A percentile compares a stretch with the other conserved stretches of the same genome.
Evolutionary conservation across 352 stramenopile species (phyloP).

Genomic region (Globisporangium rhizosaccharum): DNA sequence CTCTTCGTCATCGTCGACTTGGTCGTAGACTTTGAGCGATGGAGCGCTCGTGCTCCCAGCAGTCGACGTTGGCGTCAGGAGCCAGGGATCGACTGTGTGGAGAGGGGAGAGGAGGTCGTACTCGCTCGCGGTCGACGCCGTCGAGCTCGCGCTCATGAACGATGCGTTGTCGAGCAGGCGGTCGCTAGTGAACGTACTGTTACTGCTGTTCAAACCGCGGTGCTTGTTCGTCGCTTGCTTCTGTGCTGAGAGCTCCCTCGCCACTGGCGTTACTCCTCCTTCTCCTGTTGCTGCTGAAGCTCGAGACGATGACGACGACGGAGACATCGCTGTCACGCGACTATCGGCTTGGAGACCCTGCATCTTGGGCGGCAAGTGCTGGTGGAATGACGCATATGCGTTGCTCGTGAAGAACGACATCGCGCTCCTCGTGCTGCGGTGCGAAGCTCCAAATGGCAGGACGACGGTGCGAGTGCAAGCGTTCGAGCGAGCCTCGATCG

Average conservation of each 20-base stretch:
- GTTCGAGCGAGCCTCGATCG: too few species aligned
- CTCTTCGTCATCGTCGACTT: constrained; percentile 29
- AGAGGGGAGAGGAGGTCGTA: constrained; percentile 45
- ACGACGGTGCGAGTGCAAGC: too few species aligned
- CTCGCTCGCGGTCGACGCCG: constrained; percentile 29
- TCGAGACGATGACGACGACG: not conserved
- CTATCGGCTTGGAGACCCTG: constrained; percentile 2
- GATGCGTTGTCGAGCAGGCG: constrained; percentile 20
- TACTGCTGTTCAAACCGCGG: too few species aligned
- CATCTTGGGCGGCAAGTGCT: constrained; percentile 9
- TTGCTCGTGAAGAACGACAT: constrained; percentile 46
- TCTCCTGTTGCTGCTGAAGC: too few species aligned
- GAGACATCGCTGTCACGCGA: not conserved
- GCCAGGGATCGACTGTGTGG: too few species aligned
- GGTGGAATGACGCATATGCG: constrained; percentile 30
- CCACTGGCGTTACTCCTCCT: not conserved
- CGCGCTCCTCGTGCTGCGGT: not conserved
- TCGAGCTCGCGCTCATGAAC: constrained; percentile 26
- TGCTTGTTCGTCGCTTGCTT: not conserved
- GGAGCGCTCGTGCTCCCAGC: constrained; percentile 7
- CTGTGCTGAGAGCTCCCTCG: constrained; percentile 1
- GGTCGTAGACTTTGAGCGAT: constrained; percentile 35
- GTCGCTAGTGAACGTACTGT: not conserved
- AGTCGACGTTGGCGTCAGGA: constrained; percentile 17
- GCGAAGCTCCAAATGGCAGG: too few species aligned